Percentiles rank a stretch among this genome's conserved stretches.
Evolutionary conservation across 208 protist genomes (phyloP).

Genomic region (Acanthamoeba divionensis): DNA sequence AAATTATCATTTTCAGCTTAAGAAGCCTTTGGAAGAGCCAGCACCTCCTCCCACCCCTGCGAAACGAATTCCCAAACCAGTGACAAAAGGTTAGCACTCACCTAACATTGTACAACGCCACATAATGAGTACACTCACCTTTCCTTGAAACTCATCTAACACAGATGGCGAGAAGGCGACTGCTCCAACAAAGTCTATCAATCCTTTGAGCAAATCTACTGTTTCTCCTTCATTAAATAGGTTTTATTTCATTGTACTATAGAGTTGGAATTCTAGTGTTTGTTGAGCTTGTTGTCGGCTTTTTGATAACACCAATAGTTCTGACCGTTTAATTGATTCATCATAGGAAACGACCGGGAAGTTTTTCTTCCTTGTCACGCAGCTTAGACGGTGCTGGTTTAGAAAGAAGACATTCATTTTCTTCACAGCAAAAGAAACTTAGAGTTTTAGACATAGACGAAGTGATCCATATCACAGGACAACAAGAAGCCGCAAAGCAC

Average conservation of each 20-base stretch:
- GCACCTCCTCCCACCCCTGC: background rate
- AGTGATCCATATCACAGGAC: background rate
- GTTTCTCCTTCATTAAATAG: too few relatives aligned
- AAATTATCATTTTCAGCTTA: background rate
- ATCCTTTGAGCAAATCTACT: too few relatives aligned
- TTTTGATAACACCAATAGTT: too few relatives aligned
- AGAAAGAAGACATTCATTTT: too few relatives aligned
- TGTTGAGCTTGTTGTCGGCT: too few relatives aligned
- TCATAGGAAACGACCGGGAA: too few relatives aligned
- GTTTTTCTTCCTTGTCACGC: too few relatives aligned
- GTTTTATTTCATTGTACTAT: too few relatives aligned
- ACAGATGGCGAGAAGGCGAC: background rate
- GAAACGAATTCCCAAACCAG: background rate
- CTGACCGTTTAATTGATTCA: too few relatives aligned
- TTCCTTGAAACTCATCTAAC: background rate
- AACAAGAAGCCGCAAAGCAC: background rate
- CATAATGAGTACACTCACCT: background rate
- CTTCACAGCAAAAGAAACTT: background rate
- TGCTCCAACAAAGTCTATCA: background rate
- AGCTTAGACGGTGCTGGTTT: too few relatives aligned
- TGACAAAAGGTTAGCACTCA: background rate
- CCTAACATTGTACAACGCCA: background rate
- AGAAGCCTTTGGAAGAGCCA: background rate
- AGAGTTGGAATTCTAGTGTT: too few relatives aligned
- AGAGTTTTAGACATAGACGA: background rate